Conservation (phyloP, 805 yeast genomes). For the Candida lessepsii region DNA sequence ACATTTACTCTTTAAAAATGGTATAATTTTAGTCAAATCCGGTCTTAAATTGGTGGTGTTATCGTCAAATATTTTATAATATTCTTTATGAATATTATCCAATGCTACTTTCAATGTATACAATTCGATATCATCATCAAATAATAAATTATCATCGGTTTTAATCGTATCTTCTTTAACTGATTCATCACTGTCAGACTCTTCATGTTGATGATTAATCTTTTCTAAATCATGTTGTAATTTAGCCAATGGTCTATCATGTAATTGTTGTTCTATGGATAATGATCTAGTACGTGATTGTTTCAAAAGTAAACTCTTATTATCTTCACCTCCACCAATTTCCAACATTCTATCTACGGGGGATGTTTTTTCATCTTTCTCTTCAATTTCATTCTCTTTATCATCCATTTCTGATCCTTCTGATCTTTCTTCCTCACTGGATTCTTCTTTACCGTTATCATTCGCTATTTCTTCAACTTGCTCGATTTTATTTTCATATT, state of each 20-base stretch:
- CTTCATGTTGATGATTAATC: constrained; percentile 33
- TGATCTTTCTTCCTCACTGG: constrained; percentile 6
- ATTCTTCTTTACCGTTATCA: constrained; percentile 9
- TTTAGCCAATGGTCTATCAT: constrained; percentile 81
- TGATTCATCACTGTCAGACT: constrained; percentile 19
- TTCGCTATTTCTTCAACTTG: constrained; percentile 22
- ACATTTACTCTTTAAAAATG: constrained; percentile 66
- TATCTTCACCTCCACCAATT: constrained; percentile 50
- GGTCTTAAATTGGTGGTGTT: constrained; percentile 38
- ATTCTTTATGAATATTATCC: constrained; percentile 61
- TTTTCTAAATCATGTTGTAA: constrained; percentile 71
- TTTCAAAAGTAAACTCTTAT: constrained; percentile 47
- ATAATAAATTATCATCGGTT: constrained; percentile 49
- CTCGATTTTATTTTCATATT: constrained; percentile 28
- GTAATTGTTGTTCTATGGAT: constrained; percentile 74
- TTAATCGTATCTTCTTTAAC: constrained; percentile 12
- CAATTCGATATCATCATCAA: constrained; percentile 82
- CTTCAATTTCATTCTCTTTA: constrained; percentile 8
- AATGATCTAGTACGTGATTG: constrained; percentile 65
- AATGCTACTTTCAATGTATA: constrained; percentile 60
- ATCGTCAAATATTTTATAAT: constrained; percentile 53
- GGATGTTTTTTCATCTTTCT: constrained; percentile 17
- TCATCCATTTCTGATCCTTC: constrained; percentile 7
- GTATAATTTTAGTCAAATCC: constrained; percentile 69
- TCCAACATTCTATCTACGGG: constrained; percentile 52